Evolutionary conservation across 108 stramenopile genomes (phyloP), one percentile per base, ranked within the genome.

Genomic region (Mediolabrus comicus): DNA sequence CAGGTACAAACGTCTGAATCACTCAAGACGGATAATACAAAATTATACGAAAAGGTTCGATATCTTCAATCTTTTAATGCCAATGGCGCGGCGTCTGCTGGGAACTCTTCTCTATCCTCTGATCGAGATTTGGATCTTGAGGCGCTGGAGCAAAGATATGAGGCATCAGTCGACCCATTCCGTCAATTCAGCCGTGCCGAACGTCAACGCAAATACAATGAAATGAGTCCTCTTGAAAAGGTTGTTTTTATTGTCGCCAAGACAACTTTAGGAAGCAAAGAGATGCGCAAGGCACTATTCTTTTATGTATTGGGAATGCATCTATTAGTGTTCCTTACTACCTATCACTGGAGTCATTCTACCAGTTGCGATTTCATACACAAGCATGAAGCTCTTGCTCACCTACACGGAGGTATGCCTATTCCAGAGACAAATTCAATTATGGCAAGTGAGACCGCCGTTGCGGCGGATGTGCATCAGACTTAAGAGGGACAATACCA

Each of bases 111-210:
- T 10, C 29, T 66, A 13, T 49, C 52, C 30, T 46, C 26, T 27
- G 88, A 87, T 57, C 81, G 86, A 25, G 90, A 92, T 69, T 62
- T 92, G 67, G 95, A 96, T 74, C 67, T 96, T 63, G 92, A 92
- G 69, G 92, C 90, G 9, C 65, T 96, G 64, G 95, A 92, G 53
- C 89, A 92, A 69, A 71, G 92, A 30, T 96, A 92, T 79, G 92
- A 93, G 79, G 90, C 90, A 6, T 88, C 91, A 0, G 90, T 92
- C 2, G 95, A 96, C 68, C 95, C 95, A 1, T 96, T 96, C 71
- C 81, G 86, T 1, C 92, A 96, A 62, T 96, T 96, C 58, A 83
- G 83, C 61, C 85, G 82, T 26, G 72, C 87, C 9, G 92, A 93
- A 64, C 77, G 95, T 9, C 89, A 89, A 71, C 88, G 92, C 49